phyloP scores from a whole-genome alignment of 1,284 basidiomycete species.

The Cryptococcus sp. region DNA sequence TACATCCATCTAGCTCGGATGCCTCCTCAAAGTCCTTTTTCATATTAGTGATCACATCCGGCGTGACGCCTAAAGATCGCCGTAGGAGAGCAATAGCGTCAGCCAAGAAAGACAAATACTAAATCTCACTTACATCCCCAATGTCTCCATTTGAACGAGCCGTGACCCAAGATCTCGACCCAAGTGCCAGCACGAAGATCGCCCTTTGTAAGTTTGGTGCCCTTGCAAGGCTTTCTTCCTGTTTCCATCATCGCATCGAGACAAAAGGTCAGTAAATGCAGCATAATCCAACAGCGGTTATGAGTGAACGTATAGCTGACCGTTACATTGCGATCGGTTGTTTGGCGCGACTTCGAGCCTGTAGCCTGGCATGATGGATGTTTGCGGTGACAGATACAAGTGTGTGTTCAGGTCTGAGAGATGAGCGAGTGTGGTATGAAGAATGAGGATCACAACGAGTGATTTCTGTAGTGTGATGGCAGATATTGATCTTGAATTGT shows the following conservation, averaged over 20 bases:
- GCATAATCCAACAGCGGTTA: background rate
- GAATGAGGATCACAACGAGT: background rate
- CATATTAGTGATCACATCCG: conserved; percentile 70
- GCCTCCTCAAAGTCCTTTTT: conserved; percentile 64
- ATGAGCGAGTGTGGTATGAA: background rate
- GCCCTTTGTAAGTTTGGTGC: conserved; percentile 72
- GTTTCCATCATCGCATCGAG: conserved; percentile 17
- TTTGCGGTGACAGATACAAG: too few species aligned
- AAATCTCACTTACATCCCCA: conserved; percentile 42
- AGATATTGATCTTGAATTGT: background rate
- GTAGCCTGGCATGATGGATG: conserved; percentile 55
- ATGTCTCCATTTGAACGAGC: conserved; percentile 62
- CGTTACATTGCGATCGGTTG: conserved; percentile 77
- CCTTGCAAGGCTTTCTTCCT: conserved; percentile 81
- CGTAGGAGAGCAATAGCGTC: conserved; percentile 5
- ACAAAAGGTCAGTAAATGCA: background rate
- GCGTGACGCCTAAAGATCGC: conserved; percentile 69
- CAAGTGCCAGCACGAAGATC: conserved; percentile 71
- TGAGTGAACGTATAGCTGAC: conserved; percentile 50
- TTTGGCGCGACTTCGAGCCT: conserved; percentile 63
- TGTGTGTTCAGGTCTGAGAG: background rate
- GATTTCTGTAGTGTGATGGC: background rate
- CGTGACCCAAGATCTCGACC: conserved; percentile 71
- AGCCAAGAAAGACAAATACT: too few species aligned
- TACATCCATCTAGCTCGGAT: conserved; percentile 57